Conservation (phyloP, 768 basidiomycete genomes). For the Lactifluus hygrophoroides region DNA sequence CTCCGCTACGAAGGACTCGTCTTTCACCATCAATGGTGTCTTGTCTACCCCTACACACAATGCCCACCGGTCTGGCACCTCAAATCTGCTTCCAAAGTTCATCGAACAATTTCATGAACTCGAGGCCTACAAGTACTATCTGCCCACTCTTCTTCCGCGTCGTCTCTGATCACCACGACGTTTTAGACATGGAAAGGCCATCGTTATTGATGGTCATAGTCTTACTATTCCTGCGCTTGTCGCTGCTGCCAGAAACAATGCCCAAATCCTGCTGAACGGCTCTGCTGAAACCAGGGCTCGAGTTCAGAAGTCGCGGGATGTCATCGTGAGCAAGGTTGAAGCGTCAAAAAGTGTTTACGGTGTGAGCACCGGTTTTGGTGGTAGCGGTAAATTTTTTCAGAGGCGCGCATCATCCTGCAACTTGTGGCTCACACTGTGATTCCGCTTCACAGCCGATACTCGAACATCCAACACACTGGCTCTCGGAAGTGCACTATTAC, state of each 20-base stretch:
- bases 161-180: constrained; percentile 7
- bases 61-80: background rate
- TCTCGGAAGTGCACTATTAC: constrained; percentile 75
- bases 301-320: constrained; percentile 53
- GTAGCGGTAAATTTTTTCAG: constrained; percentile 42
- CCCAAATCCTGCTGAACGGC: constrained; percentile 42
- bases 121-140: constrained; percentile 53
- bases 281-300: constrained; percentile 40
- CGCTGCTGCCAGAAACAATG: constrained; percentile 60
- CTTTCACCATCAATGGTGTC: background rate
- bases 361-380: constrained; percentile 81
- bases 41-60: background rate
- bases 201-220: constrained; percentile 59
- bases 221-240: constrained; percentile 71
- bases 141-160: background rate
- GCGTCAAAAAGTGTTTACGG: constrained; percentile 71
- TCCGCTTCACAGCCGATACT: constrained; percentile 52
- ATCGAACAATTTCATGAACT: constrained; percentile 53
- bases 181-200: constrained; percentile 49
- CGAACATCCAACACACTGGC: constrained; percentile 65
- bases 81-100: constrained; percentile 45
- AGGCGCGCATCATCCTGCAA: constrained; percentile 9
- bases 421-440: constrained; percentile 10
- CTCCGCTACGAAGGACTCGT: background rate
- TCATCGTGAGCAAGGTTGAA: constrained; percentile 59